phyloP scores from a whole-genome alignment of 371 early-diverging fungal genomes.

The Paraphysoderma sedebokerense region DNA sequence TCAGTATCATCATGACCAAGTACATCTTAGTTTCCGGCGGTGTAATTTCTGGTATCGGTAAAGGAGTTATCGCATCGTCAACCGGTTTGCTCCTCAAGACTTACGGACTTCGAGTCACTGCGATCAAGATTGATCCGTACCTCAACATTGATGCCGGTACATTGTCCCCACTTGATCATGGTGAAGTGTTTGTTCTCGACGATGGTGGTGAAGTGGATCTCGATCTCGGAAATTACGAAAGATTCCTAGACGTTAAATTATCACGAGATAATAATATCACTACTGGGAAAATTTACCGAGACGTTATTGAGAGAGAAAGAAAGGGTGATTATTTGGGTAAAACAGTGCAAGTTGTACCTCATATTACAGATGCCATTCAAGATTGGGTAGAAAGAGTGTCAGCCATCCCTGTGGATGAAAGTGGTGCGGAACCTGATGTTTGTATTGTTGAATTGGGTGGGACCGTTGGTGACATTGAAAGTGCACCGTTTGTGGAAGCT shows the following conservation, averaged over 20 bases:
- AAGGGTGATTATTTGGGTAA: conserved; percentile 96
- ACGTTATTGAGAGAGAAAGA: conserved; percentile 89
- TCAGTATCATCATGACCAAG: conserved; percentile 37
- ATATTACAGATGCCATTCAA: conserved; percentile 94
- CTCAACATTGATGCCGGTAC: conserved; percentile 98
- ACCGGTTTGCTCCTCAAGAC: conserved; percentile 93
- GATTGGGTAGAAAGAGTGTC: conserved; percentile 92
- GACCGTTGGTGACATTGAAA: conserved; percentile 98
- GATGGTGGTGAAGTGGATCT: conserved; percentile 99
- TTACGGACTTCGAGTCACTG: conserved; percentile 83
- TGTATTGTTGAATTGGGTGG: conserved; percentile 99
- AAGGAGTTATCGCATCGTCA: conserved; percentile 96
- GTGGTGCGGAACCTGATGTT: conserved; percentile 81
- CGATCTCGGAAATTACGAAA: conserved; percentile 98
- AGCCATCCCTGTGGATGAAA: conserved; percentile 61
- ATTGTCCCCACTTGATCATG: conserved; percentile 94
- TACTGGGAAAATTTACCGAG: conserved; percentile 93
- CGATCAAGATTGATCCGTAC: conserved; percentile 99
- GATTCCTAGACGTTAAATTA: conserved; percentile 86
- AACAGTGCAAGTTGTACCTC: conserved; percentile 97
- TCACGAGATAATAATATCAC: conserved; percentile 96
- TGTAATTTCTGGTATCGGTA: conserved; percentile 98
- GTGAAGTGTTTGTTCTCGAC: conserved; percentile 97
- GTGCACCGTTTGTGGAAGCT: conserved; percentile 96
- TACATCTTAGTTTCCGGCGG: conserved; percentile 98